Evolutionary conservation across 169 alveolate genomes (phyloP).

Genomic region (Plasmodium gonderi): DNA sequence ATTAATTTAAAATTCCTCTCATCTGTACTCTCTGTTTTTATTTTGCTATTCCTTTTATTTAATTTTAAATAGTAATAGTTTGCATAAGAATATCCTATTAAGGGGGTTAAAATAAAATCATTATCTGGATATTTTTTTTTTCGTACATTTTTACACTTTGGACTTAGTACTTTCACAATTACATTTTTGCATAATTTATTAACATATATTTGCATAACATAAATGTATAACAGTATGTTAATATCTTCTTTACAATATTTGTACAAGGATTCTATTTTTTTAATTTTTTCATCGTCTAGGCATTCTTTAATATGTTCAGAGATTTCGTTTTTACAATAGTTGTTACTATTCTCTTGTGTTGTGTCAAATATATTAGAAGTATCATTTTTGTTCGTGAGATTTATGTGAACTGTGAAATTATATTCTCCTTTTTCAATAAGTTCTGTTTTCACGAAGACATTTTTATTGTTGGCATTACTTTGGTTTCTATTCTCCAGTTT

Average conservation of each 20-base stretch:
- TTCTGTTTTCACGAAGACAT: neutral
- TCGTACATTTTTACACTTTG: slow-evolving; percentile 29
- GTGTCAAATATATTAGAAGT: neutral
- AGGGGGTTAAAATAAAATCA: slow-evolving; percentile 52
- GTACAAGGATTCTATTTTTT: slow-evolving; percentile 31
- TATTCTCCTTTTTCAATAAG: neutral
- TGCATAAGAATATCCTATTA: slow-evolving; percentile 45
- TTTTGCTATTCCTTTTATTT: slow-evolving; percentile 8
- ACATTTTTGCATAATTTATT: slow-evolving; percentile 44
- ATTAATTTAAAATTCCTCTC: neutral
- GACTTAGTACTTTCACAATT: slow-evolving; percentile 37
- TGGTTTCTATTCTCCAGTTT: neutral
- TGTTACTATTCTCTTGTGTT: neutral
- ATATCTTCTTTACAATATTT: slow-evolving; percentile 36
- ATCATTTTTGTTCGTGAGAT: neutral
- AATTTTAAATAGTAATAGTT: slow-evolving; percentile 28
- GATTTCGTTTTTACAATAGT: neutral
- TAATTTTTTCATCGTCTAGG: slow-evolving; percentile 41
- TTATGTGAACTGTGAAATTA: neutral
- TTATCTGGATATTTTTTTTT: slow-evolving; percentile 30
- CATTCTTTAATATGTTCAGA: neutral
- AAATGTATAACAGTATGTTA: slow-evolving; percentile 29
- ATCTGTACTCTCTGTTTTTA: neutral
- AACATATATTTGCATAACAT: slow-evolving; percentile 56
- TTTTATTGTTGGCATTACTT: neutral